Conservation (phyloP, 306 rosid genomes). For the Prunus armeniaca region DNA sequence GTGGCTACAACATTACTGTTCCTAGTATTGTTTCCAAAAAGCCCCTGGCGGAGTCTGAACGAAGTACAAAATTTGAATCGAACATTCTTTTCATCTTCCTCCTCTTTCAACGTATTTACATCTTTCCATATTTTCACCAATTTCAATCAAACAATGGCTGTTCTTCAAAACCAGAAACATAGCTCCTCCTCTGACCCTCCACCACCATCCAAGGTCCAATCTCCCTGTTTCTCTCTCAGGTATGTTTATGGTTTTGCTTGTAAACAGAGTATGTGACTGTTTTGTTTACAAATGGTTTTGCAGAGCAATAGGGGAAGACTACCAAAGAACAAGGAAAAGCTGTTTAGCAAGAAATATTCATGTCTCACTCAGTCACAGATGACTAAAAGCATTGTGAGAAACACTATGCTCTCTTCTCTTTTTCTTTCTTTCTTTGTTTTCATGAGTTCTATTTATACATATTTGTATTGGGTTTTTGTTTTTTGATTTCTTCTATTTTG, state of each 20-base stretch:
- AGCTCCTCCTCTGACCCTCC: not conserved
- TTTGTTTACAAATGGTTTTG: not conserved
- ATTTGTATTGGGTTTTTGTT: not conserved
- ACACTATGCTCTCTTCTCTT: not conserved
- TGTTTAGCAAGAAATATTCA: not conserved
- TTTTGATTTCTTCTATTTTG: not conserved
- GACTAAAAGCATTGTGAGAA: constrained; percentile 7
- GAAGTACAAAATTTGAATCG: not conserved
- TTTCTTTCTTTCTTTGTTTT: not conserved
- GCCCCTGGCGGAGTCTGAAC: not conserved
- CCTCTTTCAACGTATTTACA: not conserved
- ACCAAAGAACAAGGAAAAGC: constrained; percentile 3
- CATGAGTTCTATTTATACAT: not conserved
- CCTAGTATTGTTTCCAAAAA: not conserved
- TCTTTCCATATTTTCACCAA: too few species aligned
- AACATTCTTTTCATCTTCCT: not conserved
- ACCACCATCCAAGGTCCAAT: not conserved
- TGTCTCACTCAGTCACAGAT: not conserved
- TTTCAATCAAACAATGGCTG: not conserved
- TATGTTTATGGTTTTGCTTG: not conserved
- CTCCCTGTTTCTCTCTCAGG: not conserved
- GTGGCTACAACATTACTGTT: not conserved
- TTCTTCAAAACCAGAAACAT: constrained; percentile 1
- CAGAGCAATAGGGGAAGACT: constrained; percentile 8
- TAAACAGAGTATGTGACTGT: not conserved